Evolutionary conservation across 805 yeast species (phyloP), one percentile per base, ranked within the genome.

Genomic region (Myxozyma nipponensis): DNA sequence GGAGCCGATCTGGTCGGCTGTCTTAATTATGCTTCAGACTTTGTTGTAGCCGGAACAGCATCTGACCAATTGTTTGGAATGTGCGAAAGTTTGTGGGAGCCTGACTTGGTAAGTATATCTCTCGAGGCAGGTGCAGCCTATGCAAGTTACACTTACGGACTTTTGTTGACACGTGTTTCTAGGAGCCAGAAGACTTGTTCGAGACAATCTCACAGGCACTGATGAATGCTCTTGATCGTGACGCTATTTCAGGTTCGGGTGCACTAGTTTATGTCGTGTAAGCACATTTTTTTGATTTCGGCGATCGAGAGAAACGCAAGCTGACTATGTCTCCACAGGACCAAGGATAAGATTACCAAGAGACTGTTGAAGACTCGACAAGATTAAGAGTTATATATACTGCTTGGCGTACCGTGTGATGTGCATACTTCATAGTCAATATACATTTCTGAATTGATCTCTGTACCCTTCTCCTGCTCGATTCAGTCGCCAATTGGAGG

Each of bases 231-330:
- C 95, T 86, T 34, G 98, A 93, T 70, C 85, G 98, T 76, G 98
- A 93, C 70, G 95, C 97, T 4, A 76, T 93, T 51, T 83, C 95
- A 26, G 99, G 99, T 59, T 93, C 97, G 96, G 98, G 98, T 64
- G 96, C 95, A 6, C 85, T 87, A 17, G 98, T 93, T 22, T 91
- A 91, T 70, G 74, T 93, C 48, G 80, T 93, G 56, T 54, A 32
- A 18, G 56, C 36, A 4, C n/a, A 7, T 15, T 35, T 15, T 17
- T 41, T 18, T n/a, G n/a, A n/a, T n/a, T n/a, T n/a, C n/a, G n/a
- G n/a, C n/a, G n/a, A n/a, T n/a, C n/a, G n/a, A n/a, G n/a, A n/a
- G n/a, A n/a, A n/a, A n/a, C n/a, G n/a, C n/a, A n/a, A n/a, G n/a
- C n/a, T n/a, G n/a, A n/a, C n/a, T n/a, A n/a, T n/a, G n/a, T n/a